A percentile compares a stretch with the other conserved stretches of the same genome.
phyloP scores from a whole-genome alignment of 495 filamentous ascomycete genomes.

The Staphylotrichum tortipilum region DNA sequence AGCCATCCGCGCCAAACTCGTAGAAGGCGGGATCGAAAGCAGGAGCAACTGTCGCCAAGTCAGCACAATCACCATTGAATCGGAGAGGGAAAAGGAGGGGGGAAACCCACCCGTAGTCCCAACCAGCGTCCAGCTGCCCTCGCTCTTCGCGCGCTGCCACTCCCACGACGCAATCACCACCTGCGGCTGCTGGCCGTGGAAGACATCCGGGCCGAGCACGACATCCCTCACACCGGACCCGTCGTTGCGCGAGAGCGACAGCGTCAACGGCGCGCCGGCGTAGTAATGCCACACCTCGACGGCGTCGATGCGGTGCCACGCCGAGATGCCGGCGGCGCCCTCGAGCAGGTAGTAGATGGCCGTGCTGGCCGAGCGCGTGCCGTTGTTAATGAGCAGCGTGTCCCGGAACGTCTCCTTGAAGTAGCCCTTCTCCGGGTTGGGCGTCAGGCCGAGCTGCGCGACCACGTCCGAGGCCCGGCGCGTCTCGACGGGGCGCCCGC shows the following conservation, averaged over 20 bases:
- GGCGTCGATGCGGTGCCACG: conserved; percentile 42
- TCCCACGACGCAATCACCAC: conserved; percentile 27
- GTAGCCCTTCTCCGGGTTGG: conserved; percentile 41
- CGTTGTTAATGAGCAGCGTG: not conserved
- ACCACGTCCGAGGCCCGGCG: not conserved
- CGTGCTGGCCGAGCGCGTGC: conserved; percentile 37
- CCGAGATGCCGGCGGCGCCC: conserved; percentile 27
- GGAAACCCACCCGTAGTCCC: conserved; percentile 33
- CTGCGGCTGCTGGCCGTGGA: conserved; percentile 34
- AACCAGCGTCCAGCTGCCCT: conserved; percentile 41
- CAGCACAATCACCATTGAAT: no score
- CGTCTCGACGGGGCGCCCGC: not conserved
- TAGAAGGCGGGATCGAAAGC: no score
- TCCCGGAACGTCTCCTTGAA: conserved; percentile 41
- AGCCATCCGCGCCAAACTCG: no score
- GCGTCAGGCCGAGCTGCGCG: conserved; percentile 26
- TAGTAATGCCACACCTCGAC: conserved; percentile 45
- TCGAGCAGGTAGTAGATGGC: conserved; percentile 45
- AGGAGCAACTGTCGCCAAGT: no score
- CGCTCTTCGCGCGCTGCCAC: conserved; percentile 37
- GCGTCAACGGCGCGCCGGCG: conserved; percentile 36
- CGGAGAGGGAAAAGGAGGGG: no score
- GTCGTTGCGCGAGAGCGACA: conserved; percentile 33
- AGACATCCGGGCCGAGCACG: conserved; percentile 34
- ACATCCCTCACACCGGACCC: conserved; percentile 18